phyloP scores from a whole-genome alignment of 768 basidiomycete genomes.

The Leccinum pellstonianum region DNA sequence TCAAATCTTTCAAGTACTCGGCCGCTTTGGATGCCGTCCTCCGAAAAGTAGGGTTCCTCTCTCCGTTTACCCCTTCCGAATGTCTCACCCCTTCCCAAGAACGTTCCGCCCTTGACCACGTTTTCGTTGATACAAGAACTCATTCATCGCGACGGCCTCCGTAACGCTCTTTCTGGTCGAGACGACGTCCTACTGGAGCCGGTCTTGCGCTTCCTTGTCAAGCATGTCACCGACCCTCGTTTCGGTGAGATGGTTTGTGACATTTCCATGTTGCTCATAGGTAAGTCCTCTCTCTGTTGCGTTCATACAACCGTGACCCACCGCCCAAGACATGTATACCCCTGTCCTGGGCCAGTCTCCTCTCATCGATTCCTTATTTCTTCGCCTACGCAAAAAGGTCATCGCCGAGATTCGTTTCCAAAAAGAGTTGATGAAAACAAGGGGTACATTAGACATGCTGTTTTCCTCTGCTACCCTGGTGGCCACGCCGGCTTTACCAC shows the following conservation, averaged over 20 bases:
- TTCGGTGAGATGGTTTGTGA: constrained; percentile 91
- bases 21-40: constrained; percentile 92
- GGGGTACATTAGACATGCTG: constrained; percentile 91
- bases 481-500: constrained; percentile 14
- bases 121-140: constrained; percentile 94
- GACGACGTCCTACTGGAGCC: constrained; percentile 95
- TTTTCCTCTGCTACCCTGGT: constrained; percentile 54
- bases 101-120: constrained; percentile 77
- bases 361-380: constrained; percentile 82
- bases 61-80: not conserved
- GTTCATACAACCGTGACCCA: constrained; percentile 2
- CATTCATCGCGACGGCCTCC: constrained; percentile 86
- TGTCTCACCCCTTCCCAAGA: constrained; percentile 42
- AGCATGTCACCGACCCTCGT: constrained; percentile 84
- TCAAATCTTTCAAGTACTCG: constrained; percentile 93
- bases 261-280: constrained; percentile 76
- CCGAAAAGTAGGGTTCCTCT: constrained; percentile 57
- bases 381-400: constrained; percentile 82
- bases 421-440: constrained; percentile 75
- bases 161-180: constrained; percentile 81
- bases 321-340: constrained; percentile 77
- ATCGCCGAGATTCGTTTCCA: constrained; percentile 85
- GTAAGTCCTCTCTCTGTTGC: constrained; percentile 43
- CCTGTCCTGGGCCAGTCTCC: constrained; percentile 94
- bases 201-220: constrained; percentile 79